A percentile compares a stretch with the other conserved stretches of the same genome.
These are phyloP conservation scores for Rhynchospora tenuis DNA, from an alignment of 176 grass and related monocot genomes.

Conservation along the genomic window DNA sequence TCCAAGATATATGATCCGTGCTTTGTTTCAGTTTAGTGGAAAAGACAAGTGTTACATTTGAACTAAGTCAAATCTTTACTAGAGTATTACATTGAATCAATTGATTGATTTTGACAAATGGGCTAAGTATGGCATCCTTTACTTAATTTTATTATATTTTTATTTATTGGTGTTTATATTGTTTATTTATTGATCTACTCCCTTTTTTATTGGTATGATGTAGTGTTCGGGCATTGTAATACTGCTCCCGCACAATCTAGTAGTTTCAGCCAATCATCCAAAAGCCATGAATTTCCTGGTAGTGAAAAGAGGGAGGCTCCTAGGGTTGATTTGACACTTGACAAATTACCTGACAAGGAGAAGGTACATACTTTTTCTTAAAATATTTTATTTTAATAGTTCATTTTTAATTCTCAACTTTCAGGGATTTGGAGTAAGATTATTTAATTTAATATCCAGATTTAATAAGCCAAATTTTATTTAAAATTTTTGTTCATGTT, in stretches of 20 bases:
- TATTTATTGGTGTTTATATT: background rate
- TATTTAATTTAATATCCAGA: constrained; percentile 7
- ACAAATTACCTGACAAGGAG: constrained; percentile 75
- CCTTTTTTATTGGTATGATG: constrained; percentile 7
- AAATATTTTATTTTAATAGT: background rate
- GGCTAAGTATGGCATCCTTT: background rate
- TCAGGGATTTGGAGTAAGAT: background rate
- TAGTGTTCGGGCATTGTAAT: constrained; percentile 53
- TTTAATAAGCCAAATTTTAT: background rate
- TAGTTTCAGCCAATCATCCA: constrained; percentile 19
- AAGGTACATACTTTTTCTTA: constrained; percentile 45
- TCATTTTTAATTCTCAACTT: background rate
- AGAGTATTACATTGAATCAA: background rate
- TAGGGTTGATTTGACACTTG: constrained; percentile 65
- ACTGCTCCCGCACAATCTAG: constrained; percentile 26
- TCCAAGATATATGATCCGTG: background rate
- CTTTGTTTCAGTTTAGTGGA: background rate
- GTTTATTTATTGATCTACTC: constrained; percentile 3
- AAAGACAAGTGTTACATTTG: background rate
- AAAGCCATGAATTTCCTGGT: constrained; percentile 38
- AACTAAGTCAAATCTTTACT: background rate
- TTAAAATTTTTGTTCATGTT: background rate
- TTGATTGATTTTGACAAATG: background rate
- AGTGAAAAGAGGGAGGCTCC: constrained; percentile 40
- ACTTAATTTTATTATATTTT: background rate